Percentiles rank a stretch among this genome's conserved stretches.
Evolutionary conservation across 2,329 filamentous ascomycete genomes (phyloP).

Genomic region (Pleurostoma richardsiae): DNA sequence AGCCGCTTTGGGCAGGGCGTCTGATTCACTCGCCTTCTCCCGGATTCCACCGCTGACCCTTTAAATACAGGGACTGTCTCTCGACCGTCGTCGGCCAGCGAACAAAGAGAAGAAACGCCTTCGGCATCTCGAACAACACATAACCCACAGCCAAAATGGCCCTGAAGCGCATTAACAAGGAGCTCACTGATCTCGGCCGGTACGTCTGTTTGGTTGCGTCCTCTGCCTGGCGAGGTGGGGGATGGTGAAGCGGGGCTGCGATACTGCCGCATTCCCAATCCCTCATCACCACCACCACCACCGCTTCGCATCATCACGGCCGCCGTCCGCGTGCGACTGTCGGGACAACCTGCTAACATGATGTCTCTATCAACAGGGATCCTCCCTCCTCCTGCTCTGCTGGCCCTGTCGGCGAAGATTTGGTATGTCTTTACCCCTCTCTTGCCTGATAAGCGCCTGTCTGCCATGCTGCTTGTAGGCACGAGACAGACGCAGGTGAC

Average conservation of each 20-base stretch:
- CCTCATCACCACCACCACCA: no score
- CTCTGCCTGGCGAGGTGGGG: slow-evolving; percentile 5
- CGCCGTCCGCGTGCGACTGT: no score
- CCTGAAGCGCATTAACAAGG: slow-evolving; percentile 93
- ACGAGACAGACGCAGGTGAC: slow-evolving; percentile 2
- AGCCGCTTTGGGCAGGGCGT: no score
- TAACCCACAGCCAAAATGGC: slow-evolving; percentile 53
- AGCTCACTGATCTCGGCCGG: slow-evolving; percentile 86
- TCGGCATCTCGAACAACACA: slow-evolving; percentile 1
- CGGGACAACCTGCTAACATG: no score
- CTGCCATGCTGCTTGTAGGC: neutral
- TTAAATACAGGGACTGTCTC: slow-evolving; percentile 9
- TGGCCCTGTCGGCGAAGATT: slow-evolving; percentile 91
- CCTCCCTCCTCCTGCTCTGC: slow-evolving; percentile 98
- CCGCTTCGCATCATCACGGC: no score
- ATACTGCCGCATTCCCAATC: neutral
- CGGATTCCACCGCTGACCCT: slow-evolving; percentile 9
- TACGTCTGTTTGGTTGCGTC: slow-evolving; percentile 38
- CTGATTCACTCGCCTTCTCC: slow-evolving; percentile 18
- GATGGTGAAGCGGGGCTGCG: slow-evolving; percentile 5
- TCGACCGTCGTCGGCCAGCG: no score
- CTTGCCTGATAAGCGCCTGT: slow-evolving; percentile 14
- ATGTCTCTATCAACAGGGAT: slow-evolving; percentile 56
- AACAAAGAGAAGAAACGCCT: slow-evolving; percentile 2
- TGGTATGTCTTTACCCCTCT: slow-evolving; percentile 61